Evolutionary conservation across 805 yeast species (phyloP), one percentile per base, ranked within the genome.

Genomic region (Saccharomycopsis sp.): DNA sequence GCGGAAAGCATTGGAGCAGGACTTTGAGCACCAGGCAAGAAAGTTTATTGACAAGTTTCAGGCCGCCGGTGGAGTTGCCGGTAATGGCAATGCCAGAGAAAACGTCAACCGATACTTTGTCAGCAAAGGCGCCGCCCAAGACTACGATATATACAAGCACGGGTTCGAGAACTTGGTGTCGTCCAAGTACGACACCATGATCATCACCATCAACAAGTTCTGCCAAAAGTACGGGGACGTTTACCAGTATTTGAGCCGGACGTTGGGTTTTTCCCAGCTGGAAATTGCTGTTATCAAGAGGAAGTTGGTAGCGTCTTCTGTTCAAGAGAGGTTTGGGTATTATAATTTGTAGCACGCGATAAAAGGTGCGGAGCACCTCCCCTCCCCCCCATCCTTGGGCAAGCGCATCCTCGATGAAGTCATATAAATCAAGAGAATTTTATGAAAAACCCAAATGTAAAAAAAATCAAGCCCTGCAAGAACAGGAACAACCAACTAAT

Each of bases 151-250:
- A n/a, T n/a, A n/a, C n/a, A n/a, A n/a, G n/a, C 70, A 75, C 31
- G 83, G 83, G 43, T 69, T 79, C 52, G 59, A 63, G 15, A 78
- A 77, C 53, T 59, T 83, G 53, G 59, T 80, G 41, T 70, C 80
- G 46, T 72, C 84, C 3, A 67, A 74, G 37, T 75, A 76, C 52
- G 88, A 80, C 50, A 75, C 83, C 2, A 78, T 83, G 87, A 60
- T 75, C 47, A 68, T 73, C 1, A 68, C 85, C 1, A 65, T 82
- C 31, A 74, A 67, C n/a, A 50, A 63, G 51, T 60, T 84, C 47
- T 58, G 72, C 33, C 45, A 52, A 3, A 64, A 70, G 38, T 80
- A 64, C 54, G 82, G 80, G 1, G 75, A 79, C 0, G 65, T 74
- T 13, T 65, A 68, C 5, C 49, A 53, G 7, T 84, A 77, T 53